phyloP scores from a whole-genome alignment of 176 grass and related monocot genomes.

The Triticum timopheevii region DNA sequence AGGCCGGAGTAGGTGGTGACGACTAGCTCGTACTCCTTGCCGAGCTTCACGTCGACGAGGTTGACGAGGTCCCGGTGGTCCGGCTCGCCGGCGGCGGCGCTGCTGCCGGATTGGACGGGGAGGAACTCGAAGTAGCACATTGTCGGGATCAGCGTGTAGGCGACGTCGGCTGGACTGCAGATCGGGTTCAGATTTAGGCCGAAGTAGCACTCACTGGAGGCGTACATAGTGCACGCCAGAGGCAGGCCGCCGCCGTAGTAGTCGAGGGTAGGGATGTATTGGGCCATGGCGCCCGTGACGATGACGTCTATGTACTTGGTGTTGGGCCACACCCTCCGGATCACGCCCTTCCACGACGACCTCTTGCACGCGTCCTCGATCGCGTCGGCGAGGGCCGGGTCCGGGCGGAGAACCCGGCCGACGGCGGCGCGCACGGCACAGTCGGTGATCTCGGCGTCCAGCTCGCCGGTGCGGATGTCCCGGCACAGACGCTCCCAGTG shows the following conservation, averaged over 20 bases:
- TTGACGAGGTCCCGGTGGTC: constrained; percentile 46
- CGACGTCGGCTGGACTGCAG: constrained; percentile 81
- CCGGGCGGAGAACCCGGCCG: constrained; percentile 34
- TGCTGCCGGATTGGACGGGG: constrained; percentile 30
- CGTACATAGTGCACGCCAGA: constrained; percentile 95
- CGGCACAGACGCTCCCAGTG: constrained; percentile 51
- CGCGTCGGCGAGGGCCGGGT: constrained; percentile 52
- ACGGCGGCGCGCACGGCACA: constrained; percentile 43
- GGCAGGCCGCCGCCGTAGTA: constrained; percentile 78
- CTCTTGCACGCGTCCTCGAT: constrained; percentile 60
- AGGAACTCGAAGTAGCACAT: constrained; percentile 99
- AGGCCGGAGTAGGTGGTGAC: constrained; percentile 70
- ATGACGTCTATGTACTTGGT: constrained; percentile 97
- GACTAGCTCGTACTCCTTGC: constrained; percentile 67
- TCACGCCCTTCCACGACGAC: constrained; percentile 78
- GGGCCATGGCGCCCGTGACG: constrained; percentile 95
- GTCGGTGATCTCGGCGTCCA: constrained; percentile 46
- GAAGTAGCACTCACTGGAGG: constrained; percentile 93
- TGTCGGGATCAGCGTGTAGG: constrained; percentile 91
- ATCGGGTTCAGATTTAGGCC: constrained; percentile 87
- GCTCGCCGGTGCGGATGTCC: constrained; percentile 41
- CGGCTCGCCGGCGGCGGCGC: constrained; percentile 13
- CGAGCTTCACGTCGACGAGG: constrained; percentile 61
- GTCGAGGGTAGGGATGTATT: constrained; percentile 85
- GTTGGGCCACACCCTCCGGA: constrained; percentile 75